Base-by-base conservation (phyloP, 208 protist species). In the Giardia duodenalis region DNA sequence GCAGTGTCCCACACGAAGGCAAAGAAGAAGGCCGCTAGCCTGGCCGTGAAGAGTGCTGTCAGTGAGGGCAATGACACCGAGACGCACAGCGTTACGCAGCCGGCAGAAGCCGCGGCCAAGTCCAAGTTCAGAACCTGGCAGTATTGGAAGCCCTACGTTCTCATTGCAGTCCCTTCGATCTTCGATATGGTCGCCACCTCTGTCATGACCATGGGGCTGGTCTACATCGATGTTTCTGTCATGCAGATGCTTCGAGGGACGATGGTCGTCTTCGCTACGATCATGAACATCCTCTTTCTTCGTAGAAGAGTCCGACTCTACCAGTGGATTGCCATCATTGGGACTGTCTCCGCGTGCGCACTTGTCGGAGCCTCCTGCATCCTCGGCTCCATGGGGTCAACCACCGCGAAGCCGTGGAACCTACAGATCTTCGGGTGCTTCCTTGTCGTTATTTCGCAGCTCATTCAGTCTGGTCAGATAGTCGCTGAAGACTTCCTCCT, bases 241-340 rank as follows among this genome's bases (percentile, higher is more conserved):
- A 97, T 96, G 91, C 96, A 97, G 94, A 97, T 97, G 96, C 94
- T 98, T 88, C 95, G 97, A 92, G 97, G 97, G 1, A 94, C 96
- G 30, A 96, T 96, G 47, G 94, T 97, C 39, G 93, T 97, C 86
- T 98, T 97, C 93, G 95, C 96, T 10, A 95, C 94, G 44, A 47
- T 97, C 44, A 92, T 98, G 19, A 96, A 96, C 0, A 93, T 96
- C 92, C 93, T 97, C 19, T 97, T 96, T 93, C 94, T 97, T 2
- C 93, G 94, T 30, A 93, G 95, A 57, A 93, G 93, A 67, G 95
- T 97, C 88, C 92, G n/a, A 0, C 0, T 2, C 2, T 93, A 93
- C 45, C 95, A 96, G 88, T 95, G 96, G 90, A 94, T 96, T 93
- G 93, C 94, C 91, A 94, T 95, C 87, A 95, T 95, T 42, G 95